phyloP scores from a whole-genome alignment of 345 rosid species.

The Anastatica hierochuntica region DNA sequence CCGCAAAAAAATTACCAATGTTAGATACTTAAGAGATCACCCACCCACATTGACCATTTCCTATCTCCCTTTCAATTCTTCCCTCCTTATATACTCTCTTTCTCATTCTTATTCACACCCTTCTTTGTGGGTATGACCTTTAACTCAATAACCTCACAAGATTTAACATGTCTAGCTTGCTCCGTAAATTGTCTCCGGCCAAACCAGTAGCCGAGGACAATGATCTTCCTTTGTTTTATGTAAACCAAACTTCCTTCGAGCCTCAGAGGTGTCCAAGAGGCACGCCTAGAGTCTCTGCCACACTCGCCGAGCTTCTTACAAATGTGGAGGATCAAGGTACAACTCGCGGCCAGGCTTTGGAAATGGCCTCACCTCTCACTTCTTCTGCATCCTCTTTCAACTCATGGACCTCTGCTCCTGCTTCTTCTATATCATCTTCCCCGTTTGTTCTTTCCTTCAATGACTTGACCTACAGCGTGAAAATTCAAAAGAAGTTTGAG shows the following conservation, averaged over 20 bases:
- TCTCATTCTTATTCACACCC: constrained; percentile 16
- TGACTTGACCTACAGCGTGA: constrained; percentile 64
- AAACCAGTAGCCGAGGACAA: constrained; percentile 5
- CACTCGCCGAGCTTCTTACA: constrained; percentile 56
- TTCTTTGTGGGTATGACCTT: constrained; percentile 19
- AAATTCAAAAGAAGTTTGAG: constrained; percentile 28
- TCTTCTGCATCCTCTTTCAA: constrained; percentile 26
- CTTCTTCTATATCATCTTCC: constrained; percentile 29
- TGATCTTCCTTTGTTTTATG: constrained; percentile 32
- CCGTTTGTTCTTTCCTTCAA: constrained; percentile 73
- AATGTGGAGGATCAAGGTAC: constrained; percentile 40
- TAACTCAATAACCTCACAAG: neutral
- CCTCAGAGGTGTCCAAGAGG: constrained; percentile 31
- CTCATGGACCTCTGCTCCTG: constrained; percentile 27
- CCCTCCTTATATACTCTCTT: constrained; percentile 16
- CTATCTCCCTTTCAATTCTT: neutral
- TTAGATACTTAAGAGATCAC: constrained; percentile 45
- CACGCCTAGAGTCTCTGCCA: constrained; percentile 30
- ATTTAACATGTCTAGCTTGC: constrained; percentile 26
- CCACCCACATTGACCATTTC: constrained; percentile 37
- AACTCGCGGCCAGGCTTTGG: constrained; percentile 22
- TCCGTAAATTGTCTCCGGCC: constrained; percentile 22
- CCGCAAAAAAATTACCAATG: constrained; percentile 18
- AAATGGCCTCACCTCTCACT: constrained; percentile 33
- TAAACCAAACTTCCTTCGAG: constrained; percentile 28